phyloP scores from a whole-genome alignment of 768 basidiomycete species.

The Tricholomella constricta region DNA sequence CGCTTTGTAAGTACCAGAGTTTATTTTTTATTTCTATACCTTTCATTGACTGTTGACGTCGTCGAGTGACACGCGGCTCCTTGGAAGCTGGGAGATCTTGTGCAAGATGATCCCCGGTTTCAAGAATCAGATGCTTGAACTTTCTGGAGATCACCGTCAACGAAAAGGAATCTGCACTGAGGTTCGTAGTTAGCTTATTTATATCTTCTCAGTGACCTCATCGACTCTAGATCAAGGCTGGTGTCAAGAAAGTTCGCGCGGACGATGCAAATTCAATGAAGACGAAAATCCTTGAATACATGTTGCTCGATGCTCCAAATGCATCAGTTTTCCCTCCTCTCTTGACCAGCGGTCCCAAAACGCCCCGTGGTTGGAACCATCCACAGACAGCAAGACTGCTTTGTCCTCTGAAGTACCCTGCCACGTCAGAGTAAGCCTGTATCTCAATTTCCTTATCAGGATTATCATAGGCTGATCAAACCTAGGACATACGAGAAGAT shows the following conservation, averaged over 20 bases:
- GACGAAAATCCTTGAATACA: slow-evolving; percentile 2
- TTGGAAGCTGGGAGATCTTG: background rate
- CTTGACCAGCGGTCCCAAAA: background rate
- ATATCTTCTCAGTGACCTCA: background rate
- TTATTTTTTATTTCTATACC: background rate
- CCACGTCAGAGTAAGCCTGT: slow-evolving; percentile 3
- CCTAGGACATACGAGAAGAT: slow-evolving; percentile 10
- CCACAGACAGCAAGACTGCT: slow-evolving; percentile 10
- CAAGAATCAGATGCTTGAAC: background rate
- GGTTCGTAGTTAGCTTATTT: background rate
- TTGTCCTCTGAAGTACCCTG: slow-evolving; percentile 7
- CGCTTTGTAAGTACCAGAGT: background rate
- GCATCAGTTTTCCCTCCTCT: background rate
- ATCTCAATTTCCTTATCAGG: background rate
- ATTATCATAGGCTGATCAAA: too few species aligned
- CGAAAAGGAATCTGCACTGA: background rate
- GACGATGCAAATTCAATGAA: slow-evolving; percentile 13
- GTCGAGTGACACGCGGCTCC: background rate
- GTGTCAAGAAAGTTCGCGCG: slow-evolving; percentile 1
- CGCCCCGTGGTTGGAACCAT: slow-evolving; percentile 11
- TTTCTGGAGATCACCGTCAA: background rate
- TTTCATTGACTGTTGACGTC: background rate
- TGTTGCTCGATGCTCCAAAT: slow-evolving; percentile 1
- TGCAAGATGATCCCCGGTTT: background rate
- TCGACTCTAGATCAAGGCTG: slow-evolving; percentile 1